Evolutionary conservation across 495 filamentous ascomycete genomes (phyloP), one percentile per base, ranked within the genome.

Genomic region (Aspergillus saccharolyticus): DNA sequence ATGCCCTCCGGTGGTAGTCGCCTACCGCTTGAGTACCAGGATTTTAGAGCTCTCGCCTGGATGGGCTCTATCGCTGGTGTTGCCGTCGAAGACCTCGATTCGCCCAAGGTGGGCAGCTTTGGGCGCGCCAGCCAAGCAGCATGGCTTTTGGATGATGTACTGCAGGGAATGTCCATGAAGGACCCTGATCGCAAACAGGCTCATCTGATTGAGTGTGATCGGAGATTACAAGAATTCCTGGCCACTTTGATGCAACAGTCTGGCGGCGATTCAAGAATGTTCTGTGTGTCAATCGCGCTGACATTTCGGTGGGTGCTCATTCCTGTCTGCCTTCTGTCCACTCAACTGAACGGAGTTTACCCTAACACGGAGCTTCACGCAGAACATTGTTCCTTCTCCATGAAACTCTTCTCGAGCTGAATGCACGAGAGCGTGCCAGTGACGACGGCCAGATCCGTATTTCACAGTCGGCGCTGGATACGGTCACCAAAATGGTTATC

Each of bases 121-220:
- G 62, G 58, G 19, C 61, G 70, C 4, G 55, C 63, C 18, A 64
- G 66, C 1, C 71, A 74, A 50, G 70, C 70, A 14, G 60, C 63
- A 12, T 70, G 63, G 51, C 65, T 73, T 7, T 46, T 70, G 10
- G 70, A 76, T 28, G 53, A 59, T 46, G 60, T 70, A 4, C 28
- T 67, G 4, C 48, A 61, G 22, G 55, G 22, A 10, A 39, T 63
- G 14, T 47, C 51, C 28, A 56, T 60, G 6, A 44, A 62, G n/a
- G 65, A 59, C 52, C 44, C 45, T 14, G 58, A 60, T 45, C 43
- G 39, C n/a, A 61, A 53, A 57, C 56, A 58, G 15, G 51, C 44
- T 48, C 63, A 59, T 9, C 58, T 70, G 5, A 21, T 53, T 17
- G 57, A 51, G 12, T 42, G 59, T 4, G 63, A 67, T 42, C 56